Percentiles rank a stretch among this genome's conserved stretches.
phyloP scores from a whole-genome alignment of 179 eudicot genomes.

The Patellifolia procumbens region DNA sequence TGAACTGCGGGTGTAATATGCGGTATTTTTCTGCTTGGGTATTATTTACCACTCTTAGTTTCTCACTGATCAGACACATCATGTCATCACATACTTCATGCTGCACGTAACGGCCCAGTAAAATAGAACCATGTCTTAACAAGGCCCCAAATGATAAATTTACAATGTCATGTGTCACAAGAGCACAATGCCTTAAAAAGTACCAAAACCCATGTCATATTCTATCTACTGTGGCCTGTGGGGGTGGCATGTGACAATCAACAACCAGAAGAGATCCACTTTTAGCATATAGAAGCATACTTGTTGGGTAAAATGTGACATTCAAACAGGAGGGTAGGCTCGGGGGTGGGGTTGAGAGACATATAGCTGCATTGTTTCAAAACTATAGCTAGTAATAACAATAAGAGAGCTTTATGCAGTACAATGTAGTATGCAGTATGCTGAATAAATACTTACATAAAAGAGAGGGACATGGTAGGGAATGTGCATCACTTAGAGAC shows the following conservation, averaged over 20 bases:
- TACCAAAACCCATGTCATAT: no score
- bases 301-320: no score
- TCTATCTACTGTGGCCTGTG: no score
- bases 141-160: neutral
- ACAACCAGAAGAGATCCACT: no score
- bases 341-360: no score
- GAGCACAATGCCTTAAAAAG: no score
- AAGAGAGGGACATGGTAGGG: neutral
- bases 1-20: neutral
- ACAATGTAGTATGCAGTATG: neutral
- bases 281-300: no score
- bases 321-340: no score
- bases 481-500: constrained; percentile 63
- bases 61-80: neutral
- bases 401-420: neutral
- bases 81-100: neutral
- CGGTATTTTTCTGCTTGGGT: neutral
- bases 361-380: neutral
- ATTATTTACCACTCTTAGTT: neutral
- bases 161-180: no score
- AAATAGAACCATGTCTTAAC: neutral
- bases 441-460: neutral
- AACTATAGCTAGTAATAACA: neutral
- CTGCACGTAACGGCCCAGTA: neutral
- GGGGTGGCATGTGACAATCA: no score